These are phyloP conservation scores for Phylloporus arenicola DNA, from an alignment of 768 basidiomycete genomes.

Conservation along the genomic window DNA sequence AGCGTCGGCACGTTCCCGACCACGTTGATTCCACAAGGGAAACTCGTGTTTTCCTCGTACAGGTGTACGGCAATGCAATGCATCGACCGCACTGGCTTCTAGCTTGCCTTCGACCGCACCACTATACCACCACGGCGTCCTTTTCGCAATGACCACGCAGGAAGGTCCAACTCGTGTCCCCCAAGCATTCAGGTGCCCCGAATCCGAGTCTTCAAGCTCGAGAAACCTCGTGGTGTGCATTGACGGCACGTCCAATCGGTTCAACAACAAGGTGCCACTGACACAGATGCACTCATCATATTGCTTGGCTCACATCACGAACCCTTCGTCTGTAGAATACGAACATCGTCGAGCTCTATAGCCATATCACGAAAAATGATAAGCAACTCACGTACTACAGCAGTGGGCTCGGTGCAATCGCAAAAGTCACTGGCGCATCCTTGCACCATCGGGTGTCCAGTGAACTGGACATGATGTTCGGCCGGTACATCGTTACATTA, in stretches of 20 bases:
- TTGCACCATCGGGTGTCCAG: slow-evolving; percentile 19
- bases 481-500: slow-evolving; percentile 24
- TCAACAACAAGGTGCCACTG: slow-evolving; percentile 27
- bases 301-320: not conserved
- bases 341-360: slow-evolving; percentile 38
- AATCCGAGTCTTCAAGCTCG: not conserved
- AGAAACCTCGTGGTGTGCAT: slow-evolving; percentile 32
- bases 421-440: slow-evolving; percentile 19
- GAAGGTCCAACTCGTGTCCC: not conserved
- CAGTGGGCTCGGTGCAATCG: slow-evolving; percentile 37
- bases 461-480: slow-evolving; percentile 33
- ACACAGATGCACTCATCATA: not conserved
- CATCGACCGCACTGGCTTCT: not conserved
- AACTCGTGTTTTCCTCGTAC: slow-evolving; percentile 10
- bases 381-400: slow-evolving; percentile 37
- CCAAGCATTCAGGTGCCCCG: slow-evolving; percentile 3
- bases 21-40: slow-evolving; percentile 5
- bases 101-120: not conserved
- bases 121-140: too few relatives aligned
- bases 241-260: slow-evolving; percentile 39
- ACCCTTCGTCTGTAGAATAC: slow-evolving; percentile 30
- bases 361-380: slow-evolving; percentile 30
- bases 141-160: slow-evolving; percentile 4
- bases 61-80: not conserved
- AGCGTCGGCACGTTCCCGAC: not conserved